These are phyloP conservation scores for Aspergillus phoenicis DNA, from an alignment of 2,329 filamentous ascomycete genomes.

Conservation along the genomic window DNA sequence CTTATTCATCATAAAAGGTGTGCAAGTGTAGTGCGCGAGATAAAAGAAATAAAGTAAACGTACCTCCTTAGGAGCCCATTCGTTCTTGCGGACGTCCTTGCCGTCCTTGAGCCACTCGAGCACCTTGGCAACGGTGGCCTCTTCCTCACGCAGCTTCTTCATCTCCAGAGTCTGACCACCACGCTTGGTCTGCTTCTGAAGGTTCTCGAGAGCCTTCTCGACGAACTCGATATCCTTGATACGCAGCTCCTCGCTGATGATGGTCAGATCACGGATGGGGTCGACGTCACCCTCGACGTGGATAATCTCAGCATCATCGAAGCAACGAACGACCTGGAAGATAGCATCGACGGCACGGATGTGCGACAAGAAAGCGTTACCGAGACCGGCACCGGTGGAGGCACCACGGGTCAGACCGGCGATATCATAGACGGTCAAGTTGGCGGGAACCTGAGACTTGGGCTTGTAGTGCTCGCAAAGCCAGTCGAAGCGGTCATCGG, in stretches of 20 bases:
- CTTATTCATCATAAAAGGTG: conserved; percentile 88
- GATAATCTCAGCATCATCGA: conserved; percentile 99
- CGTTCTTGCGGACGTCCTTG: conserved; percentile 90
- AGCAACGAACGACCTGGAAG: conserved; percentile 94
- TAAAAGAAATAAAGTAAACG: conserved; percentile 24
- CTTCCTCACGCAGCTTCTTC: conserved; percentile 95
- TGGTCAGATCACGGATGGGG: conserved; percentile 88
- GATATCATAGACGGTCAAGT: conserved; percentile 98
- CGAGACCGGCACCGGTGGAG: conserved; percentile 94
- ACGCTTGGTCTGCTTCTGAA: conserved; percentile 91
- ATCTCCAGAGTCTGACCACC: conserved; percentile 95
- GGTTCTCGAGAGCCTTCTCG: conserved; percentile 88
- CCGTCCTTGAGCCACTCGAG: conserved; percentile 79
- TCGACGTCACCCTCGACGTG: conserved; percentile 99
- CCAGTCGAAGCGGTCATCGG: conserved; percentile 95
- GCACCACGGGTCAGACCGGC: conserved; percentile 94
- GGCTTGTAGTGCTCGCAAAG: conserved; percentile 95
- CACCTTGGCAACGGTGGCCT: conserved; percentile 89
- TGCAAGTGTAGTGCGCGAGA: conserved; percentile 22
- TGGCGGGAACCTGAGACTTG: conserved; percentile 94
- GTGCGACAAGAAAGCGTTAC: conserved; percentile 97
- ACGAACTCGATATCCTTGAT: conserved; percentile 99
- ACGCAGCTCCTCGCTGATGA: conserved; percentile 94
- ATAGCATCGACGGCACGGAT: conserved; percentile 98
- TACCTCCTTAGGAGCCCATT: conserved; percentile 95